phyloP scores from a whole-genome alignment of 2,329 filamentous ascomycete species.

The Xylaria hypoxylon region DNA sequence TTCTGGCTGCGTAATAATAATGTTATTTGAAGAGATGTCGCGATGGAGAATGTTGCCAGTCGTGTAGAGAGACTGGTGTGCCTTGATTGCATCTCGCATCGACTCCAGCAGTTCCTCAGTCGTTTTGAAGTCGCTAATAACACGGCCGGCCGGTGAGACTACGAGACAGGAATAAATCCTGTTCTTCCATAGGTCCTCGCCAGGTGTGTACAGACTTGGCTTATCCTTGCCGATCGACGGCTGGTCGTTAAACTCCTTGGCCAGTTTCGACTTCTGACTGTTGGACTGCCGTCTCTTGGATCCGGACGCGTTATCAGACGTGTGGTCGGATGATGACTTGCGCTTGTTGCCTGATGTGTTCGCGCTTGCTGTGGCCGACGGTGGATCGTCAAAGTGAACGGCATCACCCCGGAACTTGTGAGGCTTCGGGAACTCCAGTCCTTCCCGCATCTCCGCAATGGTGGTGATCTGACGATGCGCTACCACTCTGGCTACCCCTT shows the following conservation, averaged over 20 bases:
- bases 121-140: constrained; percentile 21
- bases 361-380: background rate
- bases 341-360: constrained; percentile 22
- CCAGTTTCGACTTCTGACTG: constrained; percentile 14
- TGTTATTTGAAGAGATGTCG: constrained; percentile 38
- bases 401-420: constrained; percentile 15
- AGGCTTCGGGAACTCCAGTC: constrained; percentile 17
- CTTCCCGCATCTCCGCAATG: constrained; percentile 21
- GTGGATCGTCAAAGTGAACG: constrained; percentile 18
- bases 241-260: background rate
- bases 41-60: constrained; percentile 37
- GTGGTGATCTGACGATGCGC: constrained; percentile 27
- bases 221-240: constrained; percentile 1
- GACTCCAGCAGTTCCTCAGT: constrained; percentile 32
- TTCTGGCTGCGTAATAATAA: constrained; percentile 34
- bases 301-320: constrained; percentile 10
- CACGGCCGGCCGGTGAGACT: constrained; percentile 17
- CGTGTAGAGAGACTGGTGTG: constrained; percentile 35
- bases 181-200: constrained; percentile 10
- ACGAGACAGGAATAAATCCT: constrained; percentile 27
- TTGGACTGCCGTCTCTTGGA: constrained; percentile 23
- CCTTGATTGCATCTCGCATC: constrained; percentile 35
- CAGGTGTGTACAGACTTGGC: background rate
- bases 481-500: constrained; percentile 22
- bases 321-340: constrained; percentile 19